Base-by-base conservation (phyloP, 1,284 basidiomycete species). In the Cutaneotrichosporon sp. region DNA sequence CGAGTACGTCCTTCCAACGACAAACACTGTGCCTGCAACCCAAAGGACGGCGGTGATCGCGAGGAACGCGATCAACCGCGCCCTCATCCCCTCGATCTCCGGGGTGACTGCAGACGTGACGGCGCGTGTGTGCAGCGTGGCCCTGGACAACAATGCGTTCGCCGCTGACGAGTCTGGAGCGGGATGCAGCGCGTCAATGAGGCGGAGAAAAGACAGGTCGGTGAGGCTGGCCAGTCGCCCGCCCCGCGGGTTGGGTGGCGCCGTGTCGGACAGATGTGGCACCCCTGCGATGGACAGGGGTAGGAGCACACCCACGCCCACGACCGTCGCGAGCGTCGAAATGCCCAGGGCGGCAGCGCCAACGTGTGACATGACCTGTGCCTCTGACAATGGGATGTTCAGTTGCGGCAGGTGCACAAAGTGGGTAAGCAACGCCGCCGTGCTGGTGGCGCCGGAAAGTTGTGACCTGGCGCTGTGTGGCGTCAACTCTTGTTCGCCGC, bases 151-250 rank as follows among this genome's bases (percentile, higher is more conserved):
- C n/a, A 10, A 10, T 26, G 42, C 26, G 47, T 39, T 42, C 10
- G 35, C 73, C 2, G 70, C 60, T 8, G 76, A 66, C 9, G 77
- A 74, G 15, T 78, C 64, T 30, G 73, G 68, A 21, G 77, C 76
- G 33, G 77, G 76, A 62, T 86, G 82, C 37, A 87, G 73, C 14
- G 84, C 69, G 33, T 82, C 79, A 37, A 90, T 72, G 4, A 90
- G 78, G 3, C 87, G 81, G 20, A 88, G 70, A 17, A 90, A 69
- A 53, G 84, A 86, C 46, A 90, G 79, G 65, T 90, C 86, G 52
- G 86, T 82, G 15, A 89, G 74, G 0, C 80, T 81, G 2, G 85
- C 86, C 54, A 82, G 83, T 4, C 78, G 77, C 2, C 87, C 87
- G 21, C 78, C 78, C 54, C 79, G 83, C 7, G 64, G 60, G 9